A percentile compares a stretch with the other conserved stretches of the same genome.
phyloP scores from a whole-genome alignment of 768 basidiomycete species.

The Termitomyces titanicus region DNA sequence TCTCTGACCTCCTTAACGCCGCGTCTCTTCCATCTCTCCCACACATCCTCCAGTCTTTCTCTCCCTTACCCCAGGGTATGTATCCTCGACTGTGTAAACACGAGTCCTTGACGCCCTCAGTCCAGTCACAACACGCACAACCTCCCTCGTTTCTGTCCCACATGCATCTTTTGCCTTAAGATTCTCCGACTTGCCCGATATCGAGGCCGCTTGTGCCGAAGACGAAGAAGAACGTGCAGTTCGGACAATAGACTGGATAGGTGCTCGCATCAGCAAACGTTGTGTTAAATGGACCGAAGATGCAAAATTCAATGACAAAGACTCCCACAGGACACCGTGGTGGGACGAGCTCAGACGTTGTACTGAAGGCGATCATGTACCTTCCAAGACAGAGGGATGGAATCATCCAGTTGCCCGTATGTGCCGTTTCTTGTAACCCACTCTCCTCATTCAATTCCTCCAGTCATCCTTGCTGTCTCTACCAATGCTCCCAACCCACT shows the following conservation, averaged over 20 bases:
- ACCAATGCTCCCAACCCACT: slow-evolving; percentile 80
- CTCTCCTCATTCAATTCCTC: slow-evolving; percentile 8
- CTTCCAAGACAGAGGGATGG: slow-evolving; percentile 74
- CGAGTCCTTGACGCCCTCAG: background rate
- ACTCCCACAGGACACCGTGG: slow-evolving; percentile 63
- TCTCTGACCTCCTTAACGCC: slow-evolving; percentile 52
- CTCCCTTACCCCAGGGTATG: slow-evolving; percentile 76
- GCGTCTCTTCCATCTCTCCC: slow-evolving; percentile 67
- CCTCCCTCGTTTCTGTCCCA: slow-evolving; percentile 62
- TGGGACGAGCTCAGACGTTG: slow-evolving; percentile 84
- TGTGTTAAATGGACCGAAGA: slow-evolving; percentile 72
- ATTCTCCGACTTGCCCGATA: slow-evolving; percentile 72
- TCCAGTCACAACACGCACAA: slow-evolving; percentile 77
- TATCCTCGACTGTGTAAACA: slow-evolving; percentile 10
- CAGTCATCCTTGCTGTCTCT: slow-evolving; percentile 81
- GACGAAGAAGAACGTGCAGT: slow-evolving; percentile 77
- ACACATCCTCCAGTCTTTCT: slow-evolving; percentile 79
- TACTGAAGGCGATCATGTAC: slow-evolving; percentile 72
- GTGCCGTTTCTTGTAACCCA: slow-evolving; percentile 26
- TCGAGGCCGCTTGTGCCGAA: slow-evolving; percentile 72
- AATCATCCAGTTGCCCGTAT: slow-evolving; percentile 81
- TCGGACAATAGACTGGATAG: slow-evolving; percentile 85
- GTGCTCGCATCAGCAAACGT: slow-evolving; percentile 60
- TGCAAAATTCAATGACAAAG: slow-evolving; percentile 41
- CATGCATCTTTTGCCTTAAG: slow-evolving; percentile 72